These are phyloP conservation scores for Porphyrellus cyaneotinctus DNA, from an alignment of 768 basidiomycete genomes.

Conservation along the genomic window DNA sequence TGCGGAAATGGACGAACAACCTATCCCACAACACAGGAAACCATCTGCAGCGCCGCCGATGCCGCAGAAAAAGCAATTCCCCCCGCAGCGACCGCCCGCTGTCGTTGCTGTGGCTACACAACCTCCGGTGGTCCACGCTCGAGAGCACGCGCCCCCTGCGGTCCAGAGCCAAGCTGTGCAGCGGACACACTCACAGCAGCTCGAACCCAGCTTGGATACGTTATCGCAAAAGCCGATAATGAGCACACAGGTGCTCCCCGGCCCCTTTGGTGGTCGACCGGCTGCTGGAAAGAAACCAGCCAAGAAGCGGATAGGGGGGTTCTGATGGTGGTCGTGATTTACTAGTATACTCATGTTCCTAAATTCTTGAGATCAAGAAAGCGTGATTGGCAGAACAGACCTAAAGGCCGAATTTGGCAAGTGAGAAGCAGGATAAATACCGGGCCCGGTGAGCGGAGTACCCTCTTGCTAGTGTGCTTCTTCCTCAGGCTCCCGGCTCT, in stretches of 20 bases:
- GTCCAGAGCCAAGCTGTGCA: slow-evolving; percentile 12
- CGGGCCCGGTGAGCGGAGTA: slow-evolving; percentile 18
- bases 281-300: slow-evolving; percentile 41
- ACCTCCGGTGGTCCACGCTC: slow-evolving; percentile 13
- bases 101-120: slow-evolving; percentile 32
- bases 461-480: slow-evolving; percentile 16
- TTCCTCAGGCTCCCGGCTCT: slow-evolving; percentile 17
- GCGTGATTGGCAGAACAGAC: background rate
- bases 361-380: background rate
- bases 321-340: slow-evolving; percentile 41
- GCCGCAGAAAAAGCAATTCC: slow-evolving; percentile 22
- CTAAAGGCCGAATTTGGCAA: slow-evolving; percentile 23
- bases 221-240: slow-evolving; percentile 44
- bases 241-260: slow-evolving; percentile 71
- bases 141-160: background rate
- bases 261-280: slow-evolving; percentile 64
- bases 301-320: slow-evolving; percentile 74
- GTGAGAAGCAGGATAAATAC: slow-evolving; percentile 5
- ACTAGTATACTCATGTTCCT: background rate
- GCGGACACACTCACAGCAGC: slow-evolving; percentile 17
- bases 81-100: slow-evolving; percentile 37
- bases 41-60: background rate
- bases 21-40: slow-evolving; percentile 14
- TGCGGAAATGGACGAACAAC: slow-evolving; percentile 17
- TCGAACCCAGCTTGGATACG: slow-evolving; percentile 4